phyloP scores from a whole-genome alignment of 2,329 filamentous ascomycete species.

The Canariomyces notabilis region DNA sequence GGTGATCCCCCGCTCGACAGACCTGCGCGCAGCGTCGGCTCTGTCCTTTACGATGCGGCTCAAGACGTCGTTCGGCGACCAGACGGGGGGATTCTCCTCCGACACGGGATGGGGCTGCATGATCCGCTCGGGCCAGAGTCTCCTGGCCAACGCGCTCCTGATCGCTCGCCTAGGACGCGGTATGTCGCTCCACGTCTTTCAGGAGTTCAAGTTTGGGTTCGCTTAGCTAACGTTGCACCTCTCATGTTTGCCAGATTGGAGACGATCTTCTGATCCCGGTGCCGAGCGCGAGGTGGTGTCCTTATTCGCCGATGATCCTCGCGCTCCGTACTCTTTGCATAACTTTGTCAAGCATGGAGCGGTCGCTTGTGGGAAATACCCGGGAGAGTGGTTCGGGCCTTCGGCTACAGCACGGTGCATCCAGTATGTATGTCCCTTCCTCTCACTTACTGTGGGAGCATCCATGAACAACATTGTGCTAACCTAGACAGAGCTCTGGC shows the following conservation, averaged over 20 bases:
- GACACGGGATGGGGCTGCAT: constrained; percentile 98
- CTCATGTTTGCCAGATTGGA: constrained; percentile 57
- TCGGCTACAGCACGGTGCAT: constrained; percentile 93
- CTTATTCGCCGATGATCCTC: constrained; percentile 80
- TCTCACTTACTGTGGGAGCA: no score
- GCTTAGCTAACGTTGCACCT: not conserved
- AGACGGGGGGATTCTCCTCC: constrained; percentile 78
- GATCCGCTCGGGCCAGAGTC: constrained; percentile 92
- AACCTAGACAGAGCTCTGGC: constrained; percentile 60
- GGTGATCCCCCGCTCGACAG: constrained; percentile 71
- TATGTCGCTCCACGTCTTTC: no score
- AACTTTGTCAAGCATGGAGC: constrained; percentile 89
- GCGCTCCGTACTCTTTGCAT: constrained; percentile 89
- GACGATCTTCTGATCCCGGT: constrained; percentile 51
- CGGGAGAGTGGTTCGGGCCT: constrained; percentile 98
- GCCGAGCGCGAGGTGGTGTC: constrained; percentile 69
- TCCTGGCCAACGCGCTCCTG: constrained; percentile 80
- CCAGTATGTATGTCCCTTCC: constrained; percentile 61
- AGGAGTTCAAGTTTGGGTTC: no score
- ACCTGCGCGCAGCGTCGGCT: constrained; percentile 63
- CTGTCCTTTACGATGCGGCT: constrained; percentile 83
- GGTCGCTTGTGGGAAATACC: constrained; percentile 82
- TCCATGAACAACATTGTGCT: constrained; percentile 2
- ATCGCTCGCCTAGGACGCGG: constrained; percentile 73
- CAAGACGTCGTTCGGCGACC: constrained; percentile 72